phyloP scores from a whole-genome alignment of 1,284 basidiomycete species.

The Albatrellus sp. region DNA sequence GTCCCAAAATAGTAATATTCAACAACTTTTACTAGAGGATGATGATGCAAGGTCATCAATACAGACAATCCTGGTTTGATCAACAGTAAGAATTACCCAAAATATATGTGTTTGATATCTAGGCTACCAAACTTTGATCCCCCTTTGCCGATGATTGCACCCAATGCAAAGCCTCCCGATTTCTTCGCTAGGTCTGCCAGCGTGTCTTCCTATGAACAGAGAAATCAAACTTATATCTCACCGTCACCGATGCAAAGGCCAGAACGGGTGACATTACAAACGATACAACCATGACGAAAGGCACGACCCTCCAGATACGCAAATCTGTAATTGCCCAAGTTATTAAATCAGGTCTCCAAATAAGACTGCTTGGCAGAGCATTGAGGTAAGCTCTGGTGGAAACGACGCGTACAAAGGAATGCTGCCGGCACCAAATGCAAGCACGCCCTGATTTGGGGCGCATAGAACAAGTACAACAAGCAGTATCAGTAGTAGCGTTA shows the following conservation, averaged over 20 bases:
- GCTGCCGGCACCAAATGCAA: slow-evolving; percentile 68
- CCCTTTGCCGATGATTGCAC: slow-evolving; percentile 44
- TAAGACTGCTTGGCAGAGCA: background rate
- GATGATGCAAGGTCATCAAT: slow-evolving; percentile 1
- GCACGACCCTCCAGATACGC: slow-evolving; percentile 70
- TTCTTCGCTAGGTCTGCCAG: slow-evolving; percentile 56
- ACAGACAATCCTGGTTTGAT: background rate
- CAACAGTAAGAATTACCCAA: slow-evolving; percentile 36
- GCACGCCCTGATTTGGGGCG: slow-evolving; percentile 42
- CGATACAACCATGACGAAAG: slow-evolving; percentile 80
- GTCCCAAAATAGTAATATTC: too few relatives aligned
- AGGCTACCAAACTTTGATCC: slow-evolving; percentile 63
- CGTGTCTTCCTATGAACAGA: slow-evolving; percentile 47
- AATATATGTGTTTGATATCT: slow-evolving; percentile 68
- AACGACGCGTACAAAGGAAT: slow-evolving; percentile 45
- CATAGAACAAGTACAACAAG: slow-evolving; percentile 46
- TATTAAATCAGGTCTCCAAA: background rate
- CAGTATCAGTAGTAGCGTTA: slow-evolving; percentile 17
- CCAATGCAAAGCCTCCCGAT: slow-evolving; percentile 44
- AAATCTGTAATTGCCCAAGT: slow-evolving; percentile 27
- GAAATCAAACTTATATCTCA: slow-evolving; percentile 3
- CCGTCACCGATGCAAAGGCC: background rate
- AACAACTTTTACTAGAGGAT: too few relatives aligned
- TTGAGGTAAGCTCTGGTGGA: background rate
- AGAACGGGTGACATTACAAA: slow-evolving; percentile 21